Evolutionary conservation across 1,284 basidiomycete genomes (phyloP), one percentile per base, ranked within the genome.

Genomic region (Trichosporon coremiiforme): DNA sequence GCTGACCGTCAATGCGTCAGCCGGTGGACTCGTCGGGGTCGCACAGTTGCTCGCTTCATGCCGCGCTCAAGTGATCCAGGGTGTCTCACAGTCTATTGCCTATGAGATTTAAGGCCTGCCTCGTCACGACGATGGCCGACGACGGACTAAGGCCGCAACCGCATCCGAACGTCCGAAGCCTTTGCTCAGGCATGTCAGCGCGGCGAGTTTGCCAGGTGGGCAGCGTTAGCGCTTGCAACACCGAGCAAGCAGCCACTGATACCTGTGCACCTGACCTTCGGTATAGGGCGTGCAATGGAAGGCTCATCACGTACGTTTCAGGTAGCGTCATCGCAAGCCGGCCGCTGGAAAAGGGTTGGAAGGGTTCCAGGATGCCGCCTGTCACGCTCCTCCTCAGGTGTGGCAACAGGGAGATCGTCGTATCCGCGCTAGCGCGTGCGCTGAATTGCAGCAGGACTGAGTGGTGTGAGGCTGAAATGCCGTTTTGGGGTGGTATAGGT

Each of bases 341-440:
- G n/a, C 47, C 47, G 47, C 47, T 45, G 41, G 17, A 38, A 47
- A 47, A 47, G 45, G 45, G 45, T 47, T 47, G 45, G 50, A 10
- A 45, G 41, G 41, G 41, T 45, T 45, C 41, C 41, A 45, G 41
- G 50, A 53, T 53, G 50, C 50, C 2, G 17, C 50, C 50, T 53
- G 50, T 53, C 50, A 53, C 50, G 50, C 50, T 22, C 2, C n/a
- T 10, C 8, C 17, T 53, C n/a, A 10, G 50, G n/a, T 53, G 50
- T 53, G 6, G 50, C 50, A 12, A 22, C 50, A 53, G 50, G 50
- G 15, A 53, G 50, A 53, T 53, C 50, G 22, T 20, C 50, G 45
- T 13, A n/a, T 47, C 45, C 45, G 50, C 50, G 22, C 50, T 53
- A 53, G 50, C 50, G 50, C 50, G 50, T 25, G 50, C 50, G n/a